Evolutionary conservation across 768 basidiomycete genomes (phyloP).

Genomic region (Cyclocybe cylindracea): DNA sequence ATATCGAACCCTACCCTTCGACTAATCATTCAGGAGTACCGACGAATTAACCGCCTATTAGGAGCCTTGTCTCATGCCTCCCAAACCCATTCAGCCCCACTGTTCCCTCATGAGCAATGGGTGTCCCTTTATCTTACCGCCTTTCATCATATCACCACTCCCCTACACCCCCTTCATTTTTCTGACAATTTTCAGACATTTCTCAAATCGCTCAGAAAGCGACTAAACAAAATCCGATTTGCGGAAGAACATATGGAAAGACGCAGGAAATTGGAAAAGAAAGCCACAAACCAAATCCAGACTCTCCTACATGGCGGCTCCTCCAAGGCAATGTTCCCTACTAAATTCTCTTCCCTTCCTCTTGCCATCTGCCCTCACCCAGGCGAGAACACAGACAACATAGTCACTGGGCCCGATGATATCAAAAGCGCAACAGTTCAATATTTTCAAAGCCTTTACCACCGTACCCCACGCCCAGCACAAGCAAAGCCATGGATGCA

Average conservation of each 20-base stretch:
- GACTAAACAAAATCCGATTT: constrained; percentile 4
- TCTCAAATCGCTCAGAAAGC: not conserved
- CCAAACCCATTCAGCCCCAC: not conserved
- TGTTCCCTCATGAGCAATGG: not conserved
- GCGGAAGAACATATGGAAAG: constrained; percentile 1
- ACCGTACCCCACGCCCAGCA: no score
- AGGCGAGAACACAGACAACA: no score
- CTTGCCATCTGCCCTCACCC: no score
- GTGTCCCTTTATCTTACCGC: not conserved
- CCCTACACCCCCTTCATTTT: no score
- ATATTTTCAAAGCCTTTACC: no score
- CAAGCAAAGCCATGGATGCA: no score
- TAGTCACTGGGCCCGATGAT: no score
- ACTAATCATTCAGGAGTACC: not conserved
- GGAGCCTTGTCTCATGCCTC: not conserved
- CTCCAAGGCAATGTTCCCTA: no score
- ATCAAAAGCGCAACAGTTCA: no score
- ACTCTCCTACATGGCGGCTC: constrained; percentile 2
- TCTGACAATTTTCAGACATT: not conserved
- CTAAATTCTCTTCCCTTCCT: no score
- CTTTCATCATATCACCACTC: not conserved
- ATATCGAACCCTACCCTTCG: not conserved
- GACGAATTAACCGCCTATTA: not conserved
- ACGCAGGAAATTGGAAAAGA: not conserved
- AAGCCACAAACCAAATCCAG: not conserved